Base-by-base conservation (phyloP, 1,284 basidiomycete genomes). In the Sphagnurus paluster region DNA sequence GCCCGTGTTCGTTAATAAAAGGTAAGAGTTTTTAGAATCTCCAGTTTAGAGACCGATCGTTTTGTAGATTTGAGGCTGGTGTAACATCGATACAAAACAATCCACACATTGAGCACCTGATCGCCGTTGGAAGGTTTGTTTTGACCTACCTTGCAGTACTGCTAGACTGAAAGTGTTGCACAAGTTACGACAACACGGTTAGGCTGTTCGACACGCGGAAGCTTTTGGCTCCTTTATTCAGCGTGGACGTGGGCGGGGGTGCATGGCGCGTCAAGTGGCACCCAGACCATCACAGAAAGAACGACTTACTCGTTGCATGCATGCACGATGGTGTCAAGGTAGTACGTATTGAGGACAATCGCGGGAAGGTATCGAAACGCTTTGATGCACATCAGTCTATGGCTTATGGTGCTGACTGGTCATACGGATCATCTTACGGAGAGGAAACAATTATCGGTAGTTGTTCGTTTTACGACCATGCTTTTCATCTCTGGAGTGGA, bases 301-400 rank as follows among this genome's bases (percentile, higher is more conserved):
- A 75, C 19, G 87, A 94, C 56, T 72, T 99, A 1, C 75, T 98
- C 21, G 82, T 94, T 8, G 97, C 93, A 0, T 92, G 90, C 62
- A 99, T 99, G 97, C 95, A 98, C 61, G 93, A 92, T 53, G 96
- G 97, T 1, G 96, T 93, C 77, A 96, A 95, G 58, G 75, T 95
- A 5, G 66, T 94, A 25, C 71, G 66, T 1, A 49, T 69, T 32
- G 50, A 49, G 42, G 46, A 39, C 5, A 57, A 49, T 10, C 53
- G 59, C 14, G 68, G 70, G 42, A 60, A 71, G 26, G 66, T 87
- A 33, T 56, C 76, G 2, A 79, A 74, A 48, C 76, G 81, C 11
- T 94, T 93, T 57, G 84, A 93, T 52, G 74, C 71, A 50, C 96
- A 98, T 55, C 65, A 80, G 47, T 93, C 89, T 9, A 71, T 99